A percentile compares a stretch with the other conserved stretches of the same genome.
phyloP scores from a whole-genome alignment of 805 yeast genomes.

The Lachancea nothofagi region DNA sequence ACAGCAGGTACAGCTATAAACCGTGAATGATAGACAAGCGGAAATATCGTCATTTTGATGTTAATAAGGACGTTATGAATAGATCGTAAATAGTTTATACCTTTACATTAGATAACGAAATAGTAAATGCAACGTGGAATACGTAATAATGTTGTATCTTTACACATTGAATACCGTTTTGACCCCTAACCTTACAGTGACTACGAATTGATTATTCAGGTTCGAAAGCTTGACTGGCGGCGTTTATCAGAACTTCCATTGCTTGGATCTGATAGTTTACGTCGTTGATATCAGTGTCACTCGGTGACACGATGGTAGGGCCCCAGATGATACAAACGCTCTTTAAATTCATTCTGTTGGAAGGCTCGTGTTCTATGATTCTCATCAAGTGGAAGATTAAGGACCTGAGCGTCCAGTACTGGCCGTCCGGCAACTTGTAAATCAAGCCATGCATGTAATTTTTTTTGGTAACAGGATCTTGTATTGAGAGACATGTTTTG shows the following conservation, averaged over 20 bases:
- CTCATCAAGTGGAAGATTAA: conserved; percentile 79
- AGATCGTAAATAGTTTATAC: background rate
- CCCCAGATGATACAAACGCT: conserved; percentile 93
- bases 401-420: conserved; percentile 84
- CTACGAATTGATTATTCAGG: conserved; percentile 48
- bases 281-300: conserved; percentile 62
- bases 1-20: conserved; percentile 5
- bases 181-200: no score
- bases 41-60: no score
- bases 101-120: background rate
- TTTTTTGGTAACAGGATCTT: conserved; percentile 54
- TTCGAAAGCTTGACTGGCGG: conserved; percentile 77
- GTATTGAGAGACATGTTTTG: conserved; percentile 59
- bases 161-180: background rate
- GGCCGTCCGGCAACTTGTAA: conserved; percentile 88
- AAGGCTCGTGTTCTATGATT: conserved; percentile 54
- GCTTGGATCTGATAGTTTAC: conserved; percentile 71
- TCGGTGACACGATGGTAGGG: conserved; percentile 71
- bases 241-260: conserved; percentile 76
- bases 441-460: conserved; percentile 80
- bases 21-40: conserved; percentile 3
- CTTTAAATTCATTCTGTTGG: conserved; percentile 76
- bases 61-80: background rate
- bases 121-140: background rate
- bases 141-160: no score